A percentile compares a stretch with the other conserved stretches of the same genome.
Conservation (phyloP, 345 rosid species). For the Gynandropsis gynandra region DNA sequence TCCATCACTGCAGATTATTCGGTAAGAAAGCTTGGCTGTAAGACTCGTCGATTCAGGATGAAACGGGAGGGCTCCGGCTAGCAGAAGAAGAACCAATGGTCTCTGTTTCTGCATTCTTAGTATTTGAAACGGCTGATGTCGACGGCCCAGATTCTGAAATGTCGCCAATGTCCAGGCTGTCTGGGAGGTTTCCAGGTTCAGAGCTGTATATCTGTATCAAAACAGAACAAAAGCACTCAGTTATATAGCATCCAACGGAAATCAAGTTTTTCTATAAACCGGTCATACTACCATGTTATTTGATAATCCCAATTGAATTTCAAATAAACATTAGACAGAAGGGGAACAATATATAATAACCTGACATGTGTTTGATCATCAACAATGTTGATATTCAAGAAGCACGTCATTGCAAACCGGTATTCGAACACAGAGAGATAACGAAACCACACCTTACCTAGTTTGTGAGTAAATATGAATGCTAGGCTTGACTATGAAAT, state of each 20-base stretch:
- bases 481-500: background rate
- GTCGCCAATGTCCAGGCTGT: conserved; percentile 74
- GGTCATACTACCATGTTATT: background rate
- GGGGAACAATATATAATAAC: no score
- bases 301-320: background rate
- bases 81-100: conserved; percentile 36
- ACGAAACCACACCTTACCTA: background rate
- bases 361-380: no score
- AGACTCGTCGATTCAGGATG: conserved; percentile 18
- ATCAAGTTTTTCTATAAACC: background rate
- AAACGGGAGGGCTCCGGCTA: conserved; percentile 21
- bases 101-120: conserved; percentile 35
- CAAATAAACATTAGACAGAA: no score
- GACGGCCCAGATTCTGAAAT: conserved; percentile 38
- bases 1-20: conserved; percentile 9
- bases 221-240: background rate
- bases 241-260: background rate
- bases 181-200: conserved; percentile 54
- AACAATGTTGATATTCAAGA: no score
- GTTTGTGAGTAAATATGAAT: background rate
- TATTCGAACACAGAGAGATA: background rate
- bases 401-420: background rate
- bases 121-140: conserved; percentile 35
- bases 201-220: conserved; percentile 40
- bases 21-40: conserved; percentile 6